phyloP scores from a whole-genome alignment of 176 grass and related monocot species.

The Puccinellia tenuiflora region DNA sequence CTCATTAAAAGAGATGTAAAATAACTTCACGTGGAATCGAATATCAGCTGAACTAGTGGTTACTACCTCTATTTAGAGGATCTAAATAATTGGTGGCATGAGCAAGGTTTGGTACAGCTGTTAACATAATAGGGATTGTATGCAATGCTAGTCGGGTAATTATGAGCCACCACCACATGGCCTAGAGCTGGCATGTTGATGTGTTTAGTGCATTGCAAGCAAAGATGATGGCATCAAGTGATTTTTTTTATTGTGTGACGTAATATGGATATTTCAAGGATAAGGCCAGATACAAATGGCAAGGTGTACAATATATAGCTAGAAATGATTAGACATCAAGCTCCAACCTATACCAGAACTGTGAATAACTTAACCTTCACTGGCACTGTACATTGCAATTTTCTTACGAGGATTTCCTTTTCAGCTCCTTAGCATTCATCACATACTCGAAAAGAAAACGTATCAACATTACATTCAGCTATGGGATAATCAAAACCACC shows the following conservation, averaged over 20 bases:
- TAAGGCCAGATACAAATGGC: not conserved
- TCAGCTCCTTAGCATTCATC: not conserved
- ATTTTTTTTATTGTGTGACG: not conserved
- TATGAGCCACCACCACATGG: conserved; percentile 4
- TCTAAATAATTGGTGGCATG: not conserved
- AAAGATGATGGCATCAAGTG: not conserved
- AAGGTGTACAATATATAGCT: not conserved
- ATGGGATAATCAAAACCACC: not conserved
- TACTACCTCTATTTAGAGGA: not conserved
- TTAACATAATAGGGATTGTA: not conserved
- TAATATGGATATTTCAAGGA: not conserved
- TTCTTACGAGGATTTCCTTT: not conserved
- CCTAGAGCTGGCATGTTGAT: not conserved
- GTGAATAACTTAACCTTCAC: not conserved
- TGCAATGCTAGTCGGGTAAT: not conserved
- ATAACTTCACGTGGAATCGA: not conserved
- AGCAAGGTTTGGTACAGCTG: not conserved
- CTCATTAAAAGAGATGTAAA: not conserved
- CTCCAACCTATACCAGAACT: not conserved
- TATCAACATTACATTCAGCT: not conserved
- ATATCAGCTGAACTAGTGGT: not conserved
- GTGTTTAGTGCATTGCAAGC: not conserved
- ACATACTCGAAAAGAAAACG: not conserved
- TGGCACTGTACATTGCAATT: not conserved
- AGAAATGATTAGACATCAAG: not conserved